These are phyloP conservation scores for Seminavis robusta DNA, from an alignment of 108 stramenopile genomes.

Conservation along the genomic window DNA sequence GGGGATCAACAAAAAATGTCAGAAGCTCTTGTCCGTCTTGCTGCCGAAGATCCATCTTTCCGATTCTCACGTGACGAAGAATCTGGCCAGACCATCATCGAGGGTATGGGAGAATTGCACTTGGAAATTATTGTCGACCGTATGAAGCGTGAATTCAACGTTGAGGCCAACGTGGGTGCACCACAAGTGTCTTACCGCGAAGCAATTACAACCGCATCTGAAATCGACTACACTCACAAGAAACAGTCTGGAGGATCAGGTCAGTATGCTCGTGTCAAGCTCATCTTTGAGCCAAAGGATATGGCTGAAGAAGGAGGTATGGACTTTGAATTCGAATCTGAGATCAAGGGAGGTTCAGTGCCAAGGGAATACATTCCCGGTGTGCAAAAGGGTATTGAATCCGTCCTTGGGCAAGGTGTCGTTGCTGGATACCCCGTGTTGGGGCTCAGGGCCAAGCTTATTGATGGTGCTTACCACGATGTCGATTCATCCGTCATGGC, in stretches of 20 bases:
- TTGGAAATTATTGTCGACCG: constrained; percentile 99
- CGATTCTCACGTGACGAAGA: constrained; percentile 94
- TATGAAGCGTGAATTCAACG: constrained; percentile 98
- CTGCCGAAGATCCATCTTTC: constrained; percentile 98
- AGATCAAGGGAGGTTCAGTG: constrained; percentile 96
- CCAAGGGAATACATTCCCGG: constrained; percentile 99
- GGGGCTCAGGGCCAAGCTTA: constrained; percentile 92
- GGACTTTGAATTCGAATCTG: constrained; percentile 93
- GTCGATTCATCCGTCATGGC: constrained; percentile 91
- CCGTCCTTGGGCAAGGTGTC: constrained; percentile 88
- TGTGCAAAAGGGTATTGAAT: constrained; percentile 97
- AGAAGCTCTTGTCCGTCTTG: constrained; percentile 92
- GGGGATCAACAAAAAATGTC: constrained; percentile 93
- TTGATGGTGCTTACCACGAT: constrained; percentile 89
- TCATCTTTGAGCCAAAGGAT: constrained; percentile 91
- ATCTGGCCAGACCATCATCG: constrained; percentile 97
- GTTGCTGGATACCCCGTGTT: constrained; percentile 96
- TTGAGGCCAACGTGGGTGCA: constrained; percentile 90
- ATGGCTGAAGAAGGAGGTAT: constrained; percentile 83
- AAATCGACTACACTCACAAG: constrained; percentile 98
- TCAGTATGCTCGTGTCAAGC: constrained; percentile 96
- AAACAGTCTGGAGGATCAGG: constrained; percentile 98
- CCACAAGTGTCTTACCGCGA: constrained; percentile 97
- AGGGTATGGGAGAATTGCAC: constrained; percentile 99
- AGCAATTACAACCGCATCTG: constrained; percentile 90